phyloP scores from a whole-genome alignment of 1,284 basidiomycete species.

The Gomphus bonarii region DNA sequence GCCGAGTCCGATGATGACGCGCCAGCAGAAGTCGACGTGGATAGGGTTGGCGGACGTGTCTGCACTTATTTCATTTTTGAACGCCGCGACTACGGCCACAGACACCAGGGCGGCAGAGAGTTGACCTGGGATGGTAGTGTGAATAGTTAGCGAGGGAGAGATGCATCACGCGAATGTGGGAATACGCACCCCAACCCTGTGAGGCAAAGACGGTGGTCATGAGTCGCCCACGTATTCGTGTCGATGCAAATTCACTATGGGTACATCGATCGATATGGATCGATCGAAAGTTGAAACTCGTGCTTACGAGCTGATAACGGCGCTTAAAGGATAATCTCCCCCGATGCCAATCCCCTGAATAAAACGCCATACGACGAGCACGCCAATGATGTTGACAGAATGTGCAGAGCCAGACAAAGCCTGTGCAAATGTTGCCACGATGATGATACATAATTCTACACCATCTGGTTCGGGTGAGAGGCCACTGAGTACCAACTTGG shows the following conservation, averaged over 20 bases:
- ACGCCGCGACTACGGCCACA: conserved; percentile 57
- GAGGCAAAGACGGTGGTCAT: conserved; percentile 63
- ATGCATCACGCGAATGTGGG: conserved; percentile 18
- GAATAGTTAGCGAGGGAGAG: not conserved
- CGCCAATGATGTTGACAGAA: conserved; percentile 60
- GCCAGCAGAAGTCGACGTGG: conserved; percentile 55
- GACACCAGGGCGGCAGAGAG: conserved; percentile 55
- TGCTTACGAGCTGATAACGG: conserved; percentile 45
- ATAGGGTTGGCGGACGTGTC: conserved; percentile 28
- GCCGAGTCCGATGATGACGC: conserved; percentile 61
- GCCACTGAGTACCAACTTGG: conserved; percentile 24
- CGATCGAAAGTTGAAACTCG: too few relatives aligned
- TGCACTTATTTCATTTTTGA: conserved; percentile 51
- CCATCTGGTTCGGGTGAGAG: too few relatives aligned
- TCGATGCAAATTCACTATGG: conserved; percentile 60
- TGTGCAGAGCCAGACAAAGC: conserved; percentile 47
- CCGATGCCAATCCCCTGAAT: conserved; percentile 63
- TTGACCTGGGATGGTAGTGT: not conserved
- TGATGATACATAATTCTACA: conserved; percentile 62
- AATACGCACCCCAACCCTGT: conserved; percentile 63
- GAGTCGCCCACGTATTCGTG: conserved; percentile 59
- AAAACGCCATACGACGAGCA: conserved; percentile 61
- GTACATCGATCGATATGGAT: not conserved
- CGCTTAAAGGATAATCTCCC: conserved; percentile 60
- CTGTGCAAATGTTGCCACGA: conserved; percentile 52